Conservation (phyloP, 2,329 filamentous ascomycete genomes). For the Penicillium glabrum region DNA sequence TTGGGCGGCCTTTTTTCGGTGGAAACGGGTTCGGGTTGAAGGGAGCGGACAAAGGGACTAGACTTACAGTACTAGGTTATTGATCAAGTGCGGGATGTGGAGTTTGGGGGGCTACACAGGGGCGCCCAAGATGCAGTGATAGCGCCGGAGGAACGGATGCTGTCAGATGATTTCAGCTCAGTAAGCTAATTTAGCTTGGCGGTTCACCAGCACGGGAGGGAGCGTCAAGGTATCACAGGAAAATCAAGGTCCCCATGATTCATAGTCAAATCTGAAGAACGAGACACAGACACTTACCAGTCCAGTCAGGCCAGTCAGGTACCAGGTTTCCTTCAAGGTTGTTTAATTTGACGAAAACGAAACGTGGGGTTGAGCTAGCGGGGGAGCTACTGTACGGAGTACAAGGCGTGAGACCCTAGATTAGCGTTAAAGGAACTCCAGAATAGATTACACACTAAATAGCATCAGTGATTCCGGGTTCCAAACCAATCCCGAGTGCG, state of each 20-base stretch:
- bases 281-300: neutral
- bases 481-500: neutral
- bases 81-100: neutral
- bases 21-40: constrained; percentile 17
- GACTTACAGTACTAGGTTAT: neutral
- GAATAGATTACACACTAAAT: neutral
- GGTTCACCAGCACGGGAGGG: neutral
- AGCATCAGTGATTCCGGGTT: too few relatives aligned
- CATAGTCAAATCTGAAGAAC: neutral
- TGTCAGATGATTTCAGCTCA: constrained; percentile 11
- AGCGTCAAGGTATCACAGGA: neutral
- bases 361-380: neutral
- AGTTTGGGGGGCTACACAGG: neutral
- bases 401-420: neutral
- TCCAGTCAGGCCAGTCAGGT: neutral
- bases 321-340: neutral
- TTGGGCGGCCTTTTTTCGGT: neutral
- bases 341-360: neutral
- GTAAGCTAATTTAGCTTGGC: neutral
- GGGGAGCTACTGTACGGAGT: neutral
- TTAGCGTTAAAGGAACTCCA: neutral
- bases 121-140: constrained; percentile 12
- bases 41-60: constrained; percentile 18
- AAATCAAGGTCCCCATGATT: neutral
- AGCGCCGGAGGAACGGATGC: constrained; percentile 38